Percentiles rank a stretch among this genome's conserved stretches.
Evolutionary conservation across 768 basidiomycete genomes (phyloP).

Genomic region (Mycena haematopus): DNA sequence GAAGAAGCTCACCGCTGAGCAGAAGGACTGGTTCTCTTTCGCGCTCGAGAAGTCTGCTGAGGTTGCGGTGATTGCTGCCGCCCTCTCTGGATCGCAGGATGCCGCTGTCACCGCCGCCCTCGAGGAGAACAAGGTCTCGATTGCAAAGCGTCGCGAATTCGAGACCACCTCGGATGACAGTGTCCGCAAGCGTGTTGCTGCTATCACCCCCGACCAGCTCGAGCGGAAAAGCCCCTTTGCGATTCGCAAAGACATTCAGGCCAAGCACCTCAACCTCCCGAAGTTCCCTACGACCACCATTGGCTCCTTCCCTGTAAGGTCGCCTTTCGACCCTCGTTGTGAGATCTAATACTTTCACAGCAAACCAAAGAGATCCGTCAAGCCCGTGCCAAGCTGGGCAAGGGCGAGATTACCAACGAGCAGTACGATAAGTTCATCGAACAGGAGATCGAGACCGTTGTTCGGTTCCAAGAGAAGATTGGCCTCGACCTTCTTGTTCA

Average conservation of each 20-base stretch:
- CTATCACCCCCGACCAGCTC: conserved; percentile 86
- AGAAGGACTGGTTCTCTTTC: conserved; percentile 99
- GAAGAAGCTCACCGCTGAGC: conserved; percentile 85
- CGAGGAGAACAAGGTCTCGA: conserved; percentile 89
- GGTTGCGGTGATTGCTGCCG: conserved; percentile 85
- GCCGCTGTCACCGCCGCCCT: conserved; percentile 70
- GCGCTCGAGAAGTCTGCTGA: conserved; percentile 95
- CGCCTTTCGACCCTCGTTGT: conserved; percentile 32
- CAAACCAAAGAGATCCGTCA: conserved; percentile 99
- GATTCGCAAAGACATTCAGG: conserved; percentile 85
- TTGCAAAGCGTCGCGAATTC: conserved; percentile 93
- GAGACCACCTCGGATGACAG: conserved; percentile 92
- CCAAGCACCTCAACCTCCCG: conserved; percentile 87
- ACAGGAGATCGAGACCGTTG: conserved; percentile 93
- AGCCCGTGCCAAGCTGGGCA: conserved; percentile 94
- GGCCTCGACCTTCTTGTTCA: conserved; percentile 98
- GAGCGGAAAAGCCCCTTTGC: conserved; percentile 91
- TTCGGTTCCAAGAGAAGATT: conserved; percentile 96
- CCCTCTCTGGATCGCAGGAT: conserved; percentile 86
- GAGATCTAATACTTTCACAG: conserved; percentile 39
- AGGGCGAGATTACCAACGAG: conserved; percentile 83
- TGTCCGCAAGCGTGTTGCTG: conserved; percentile 93
- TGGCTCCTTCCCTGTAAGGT: conserved; percentile 88
- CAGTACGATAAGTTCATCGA: conserved; percentile 98
- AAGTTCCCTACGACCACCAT: conserved; percentile 99